phyloP scores from a whole-genome alignment of 129 eudicot genomes.

The Smallanthus sonchifolius region DNA sequence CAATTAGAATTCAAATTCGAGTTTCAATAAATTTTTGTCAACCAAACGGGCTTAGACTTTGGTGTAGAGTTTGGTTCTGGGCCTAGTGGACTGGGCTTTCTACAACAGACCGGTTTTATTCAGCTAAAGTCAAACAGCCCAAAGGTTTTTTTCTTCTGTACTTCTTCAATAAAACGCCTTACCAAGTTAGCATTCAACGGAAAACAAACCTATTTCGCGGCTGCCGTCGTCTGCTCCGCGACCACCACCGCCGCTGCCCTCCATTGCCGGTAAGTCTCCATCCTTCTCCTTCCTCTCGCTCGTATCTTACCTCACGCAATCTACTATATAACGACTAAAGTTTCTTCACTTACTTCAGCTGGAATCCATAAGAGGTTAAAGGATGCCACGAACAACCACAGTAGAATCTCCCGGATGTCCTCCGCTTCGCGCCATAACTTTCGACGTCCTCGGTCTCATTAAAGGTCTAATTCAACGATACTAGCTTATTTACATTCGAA shows the following conservation, averaged over 20 bases:
- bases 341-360: neutral
- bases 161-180: neutral
- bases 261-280: neutral
- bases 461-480: constrained; percentile 48
- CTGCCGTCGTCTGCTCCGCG: constrained; percentile 23
- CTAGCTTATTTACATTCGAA: constrained; percentile 43
- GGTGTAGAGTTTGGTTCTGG: neutral
- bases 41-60: no score
- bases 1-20: no score
- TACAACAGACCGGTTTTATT: neutral
- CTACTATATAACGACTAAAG: neutral
- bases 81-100: neutral
- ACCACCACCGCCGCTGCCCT: constrained; percentile 3
- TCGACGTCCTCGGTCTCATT: constrained; percentile 79
- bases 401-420: constrained; percentile 89
- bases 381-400: constrained; percentile 82
- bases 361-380: neutral
- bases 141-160: neutral
- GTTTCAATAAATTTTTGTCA: no score
- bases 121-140: constrained; percentile 4
- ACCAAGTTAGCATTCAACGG: constrained; percentile 3
- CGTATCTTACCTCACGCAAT: neutral
- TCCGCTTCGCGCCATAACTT: constrained; percentile 74
- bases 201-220: constrained; percentile 26
- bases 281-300: neutral